Conservation (phyloP, 257 asterid species). For the Nicotiana otophora region DNA sequence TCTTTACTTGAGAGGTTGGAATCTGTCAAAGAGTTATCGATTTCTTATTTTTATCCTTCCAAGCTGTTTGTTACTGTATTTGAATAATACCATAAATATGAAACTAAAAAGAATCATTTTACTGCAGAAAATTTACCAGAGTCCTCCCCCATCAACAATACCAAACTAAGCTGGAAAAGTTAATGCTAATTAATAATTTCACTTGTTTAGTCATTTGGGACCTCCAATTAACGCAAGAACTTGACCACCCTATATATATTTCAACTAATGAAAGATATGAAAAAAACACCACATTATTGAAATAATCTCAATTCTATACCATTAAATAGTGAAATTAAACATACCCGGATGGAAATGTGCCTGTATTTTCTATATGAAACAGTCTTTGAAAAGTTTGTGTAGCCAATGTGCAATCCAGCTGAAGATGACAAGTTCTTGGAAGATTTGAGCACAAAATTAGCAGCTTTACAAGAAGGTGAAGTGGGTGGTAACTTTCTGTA, state of each 20-base stretch:
- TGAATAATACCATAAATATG: background rate
- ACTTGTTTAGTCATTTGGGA: background rate
- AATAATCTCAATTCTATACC: background rate
- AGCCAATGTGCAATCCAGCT: conserved; percentile 10
- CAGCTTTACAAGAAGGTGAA: conserved; percentile 16
- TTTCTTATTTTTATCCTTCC: background rate
- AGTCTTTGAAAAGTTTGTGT: conserved; percentile 18
- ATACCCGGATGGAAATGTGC: conserved; percentile 47
- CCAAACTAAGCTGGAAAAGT: background rate
- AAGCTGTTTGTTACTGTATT: background rate
- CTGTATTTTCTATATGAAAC: conserved; percentile 12
- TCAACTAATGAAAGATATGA: background rate
- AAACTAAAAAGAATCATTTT: background rate
- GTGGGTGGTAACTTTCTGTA: conserved; percentile 6
- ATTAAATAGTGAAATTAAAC: conserved; percentile 7
- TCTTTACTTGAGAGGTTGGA: too few relatives aligned
- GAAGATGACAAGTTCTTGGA: conserved; percentile 26
- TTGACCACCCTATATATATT: background rate
- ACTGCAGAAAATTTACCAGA: background rate
- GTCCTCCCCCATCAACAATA: background rate
- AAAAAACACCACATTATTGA: background rate
- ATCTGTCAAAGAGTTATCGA: background rate
- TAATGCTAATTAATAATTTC: background rate
- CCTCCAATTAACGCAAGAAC: background rate
- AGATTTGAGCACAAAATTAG: conserved; percentile 18